Conservation (phyloP, 495 filamentous ascomycete genomes). For the Penicillium bialowiezense region DNA sequence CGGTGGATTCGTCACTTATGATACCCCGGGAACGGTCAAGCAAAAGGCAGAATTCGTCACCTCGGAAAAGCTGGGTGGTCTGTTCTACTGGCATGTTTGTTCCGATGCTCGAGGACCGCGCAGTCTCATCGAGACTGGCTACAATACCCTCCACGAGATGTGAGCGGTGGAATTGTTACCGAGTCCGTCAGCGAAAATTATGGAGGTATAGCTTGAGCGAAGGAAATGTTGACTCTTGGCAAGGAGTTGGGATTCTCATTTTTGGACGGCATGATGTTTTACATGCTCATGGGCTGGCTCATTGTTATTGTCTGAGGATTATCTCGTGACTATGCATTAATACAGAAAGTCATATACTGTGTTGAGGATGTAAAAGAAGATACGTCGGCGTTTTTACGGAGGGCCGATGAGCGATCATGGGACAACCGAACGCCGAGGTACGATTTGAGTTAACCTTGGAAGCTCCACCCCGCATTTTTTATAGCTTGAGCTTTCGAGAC, state of each 20-base stretch:
- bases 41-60: constrained; percentile 82
- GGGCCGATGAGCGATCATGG: not conserved
- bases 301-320: no score
- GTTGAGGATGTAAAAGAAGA: no score
- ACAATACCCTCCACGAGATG: constrained; percentile 64
- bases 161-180: constrained; percentile 6
- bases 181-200: no score
- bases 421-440: constrained; percentile 23
- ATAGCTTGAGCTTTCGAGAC: no score
- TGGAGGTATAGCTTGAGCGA: no score
- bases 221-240: no score
- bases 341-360: no score
- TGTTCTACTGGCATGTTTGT: constrained; percentile 93
- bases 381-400: constrained; percentile 11
- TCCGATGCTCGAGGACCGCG: constrained; percentile 65
- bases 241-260: no score
- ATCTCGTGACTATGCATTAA: no score
- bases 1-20: constrained; percentile 85
- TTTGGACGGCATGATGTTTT: no score
- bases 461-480: not conserved
- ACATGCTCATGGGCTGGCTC: no score
- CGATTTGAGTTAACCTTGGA: constrained; percentile 1
- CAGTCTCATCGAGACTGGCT: constrained; percentile 74
- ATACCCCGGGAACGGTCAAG: constrained; percentile 79
- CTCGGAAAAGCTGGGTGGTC: constrained; percentile 69